Conservation (phyloP, 108 stramenopile species). For the Chaetoceros muelleri region DNA sequence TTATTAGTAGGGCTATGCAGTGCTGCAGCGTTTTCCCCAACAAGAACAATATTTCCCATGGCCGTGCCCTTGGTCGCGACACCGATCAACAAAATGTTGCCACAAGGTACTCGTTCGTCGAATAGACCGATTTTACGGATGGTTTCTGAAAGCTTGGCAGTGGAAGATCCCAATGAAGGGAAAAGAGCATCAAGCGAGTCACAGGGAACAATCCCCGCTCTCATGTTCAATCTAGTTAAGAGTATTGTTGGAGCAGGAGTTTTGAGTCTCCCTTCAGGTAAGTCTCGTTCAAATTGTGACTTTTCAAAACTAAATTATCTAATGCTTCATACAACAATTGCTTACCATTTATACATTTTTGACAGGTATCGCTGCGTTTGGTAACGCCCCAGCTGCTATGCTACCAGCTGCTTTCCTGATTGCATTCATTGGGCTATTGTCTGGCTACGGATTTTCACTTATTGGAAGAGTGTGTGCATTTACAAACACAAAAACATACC, state of each 20-base stretch:
- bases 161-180: not conserved
- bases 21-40: too few species aligned
- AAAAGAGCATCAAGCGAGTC: not conserved
- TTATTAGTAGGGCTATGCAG: too few species aligned
- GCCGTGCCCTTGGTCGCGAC: too few species aligned
- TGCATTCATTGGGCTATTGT: slow-evolving; percentile 65
- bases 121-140: too few species aligned
- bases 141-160: too few species aligned
- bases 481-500: slow-evolving; percentile 77
- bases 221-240: slow-evolving; percentile 92
- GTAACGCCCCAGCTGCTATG: slow-evolving; percentile 82
- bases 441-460: slow-evolving; percentile 86
- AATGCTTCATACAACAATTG: not conserved
- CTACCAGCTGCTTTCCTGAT: slow-evolving; percentile 77
- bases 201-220: slow-evolving; percentile 47
- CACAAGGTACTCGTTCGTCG: too few species aligned
- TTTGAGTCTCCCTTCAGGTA: slow-evolving; percentile 82
- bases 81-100: too few species aligned
- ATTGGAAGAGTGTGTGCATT: slow-evolving; percentile 78
- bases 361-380: slow-evolving; percentile 83
- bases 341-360: not conserved
- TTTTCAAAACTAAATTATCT: not conserved
- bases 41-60: too few species aligned
- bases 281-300: not conserved
- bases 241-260: slow-evolving; percentile 89